phyloP scores from a whole-genome alignment of 2,329 filamentous ascomycete species.

The Neocucurbitaria cava region DNA sequence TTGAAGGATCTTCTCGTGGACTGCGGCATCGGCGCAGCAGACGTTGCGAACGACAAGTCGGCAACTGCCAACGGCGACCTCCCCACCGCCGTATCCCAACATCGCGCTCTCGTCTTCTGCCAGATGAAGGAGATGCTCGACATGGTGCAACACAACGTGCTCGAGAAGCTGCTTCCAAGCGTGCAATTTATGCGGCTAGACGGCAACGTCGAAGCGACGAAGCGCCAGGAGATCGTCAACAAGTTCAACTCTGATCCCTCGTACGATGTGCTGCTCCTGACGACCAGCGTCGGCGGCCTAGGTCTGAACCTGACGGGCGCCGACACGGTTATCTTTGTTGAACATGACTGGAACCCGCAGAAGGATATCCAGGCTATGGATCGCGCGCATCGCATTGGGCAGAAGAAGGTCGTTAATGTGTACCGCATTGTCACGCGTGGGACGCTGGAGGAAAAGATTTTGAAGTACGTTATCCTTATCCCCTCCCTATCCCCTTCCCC shows the following conservation, averaged over 20 bases:
- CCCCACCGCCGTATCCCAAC: conserved; percentile 86
- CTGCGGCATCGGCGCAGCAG: conserved; percentile 83
- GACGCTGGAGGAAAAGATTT: conserved; percentile 97
- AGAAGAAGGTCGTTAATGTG: conserved; percentile 99
- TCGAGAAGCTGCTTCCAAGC: conserved; percentile 88
- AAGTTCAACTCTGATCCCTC: conserved; percentile 98
- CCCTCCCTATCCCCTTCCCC: too few species aligned
- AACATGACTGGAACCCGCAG: conserved; percentile 99
- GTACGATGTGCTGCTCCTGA: conserved; percentile 91
- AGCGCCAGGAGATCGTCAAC: conserved; percentile 97
- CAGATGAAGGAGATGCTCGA: conserved; percentile 99
- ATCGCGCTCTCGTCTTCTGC: conserved; percentile 95
- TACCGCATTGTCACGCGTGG: conserved; percentile 96
- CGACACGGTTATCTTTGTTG: conserved; percentile 98
- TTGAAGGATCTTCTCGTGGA: conserved; percentile 95
- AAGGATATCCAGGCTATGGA: conserved; percentile 99
- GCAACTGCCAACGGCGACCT: conserved; percentile 61
- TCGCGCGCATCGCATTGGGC: conserved; percentile 94
- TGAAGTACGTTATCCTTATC: conserved; percentile 77
- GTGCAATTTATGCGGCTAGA: conserved; percentile 95
- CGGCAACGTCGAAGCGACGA: conserved; percentile 88
- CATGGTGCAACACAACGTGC: conserved; percentile 94
- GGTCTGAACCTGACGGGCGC: conserved; percentile 95
- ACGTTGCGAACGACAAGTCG: conserved; percentile 52
- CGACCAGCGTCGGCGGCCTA: conserved; percentile 92